A percentile compares a stretch with the other conserved stretches of the same genome.
Conservation (phyloP, 2,329 filamentous ascomycete genomes). For the Talaromyces sp. region DNA sequence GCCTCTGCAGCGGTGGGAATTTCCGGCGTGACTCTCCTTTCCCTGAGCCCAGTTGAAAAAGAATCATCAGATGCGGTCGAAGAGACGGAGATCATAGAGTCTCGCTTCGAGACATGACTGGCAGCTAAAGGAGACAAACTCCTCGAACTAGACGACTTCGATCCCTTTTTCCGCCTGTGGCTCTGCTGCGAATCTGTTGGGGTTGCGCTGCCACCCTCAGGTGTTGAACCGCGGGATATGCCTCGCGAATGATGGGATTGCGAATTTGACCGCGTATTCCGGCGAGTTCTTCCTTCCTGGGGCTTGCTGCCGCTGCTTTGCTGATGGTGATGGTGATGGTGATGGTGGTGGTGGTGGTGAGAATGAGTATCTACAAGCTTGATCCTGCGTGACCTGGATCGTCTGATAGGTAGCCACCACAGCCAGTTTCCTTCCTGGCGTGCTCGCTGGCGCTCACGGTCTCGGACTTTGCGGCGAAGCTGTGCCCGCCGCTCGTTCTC, state of each 20-base stretch:
- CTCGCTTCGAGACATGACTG: constrained; percentile 32
- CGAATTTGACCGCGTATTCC: constrained; percentile 32
- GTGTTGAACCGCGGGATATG: constrained; percentile 38
- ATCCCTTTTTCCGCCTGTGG: constrained; percentile 27
- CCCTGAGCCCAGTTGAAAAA: constrained; percentile 17
- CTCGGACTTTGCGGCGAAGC: constrained; percentile 63
- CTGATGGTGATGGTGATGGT: constrained; percentile 19
- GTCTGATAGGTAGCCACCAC: constrained; percentile 68
- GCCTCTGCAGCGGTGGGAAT: constrained; percentile 7
- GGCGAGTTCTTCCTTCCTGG: constrained; percentile 27
- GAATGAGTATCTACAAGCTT: constrained; percentile 18
- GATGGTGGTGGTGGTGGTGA: constrained; percentile 15
- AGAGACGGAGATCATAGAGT: constrained; percentile 20
- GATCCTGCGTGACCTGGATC: constrained; percentile 25
- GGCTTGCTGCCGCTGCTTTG: constrained; percentile 19
- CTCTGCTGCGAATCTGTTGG: constrained; percentile 15
- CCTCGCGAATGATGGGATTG: constrained; percentile 27
- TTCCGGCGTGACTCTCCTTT: constrained; percentile 14
- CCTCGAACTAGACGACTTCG: constrained; percentile 18
- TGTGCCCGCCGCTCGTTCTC: constrained; percentile 84
- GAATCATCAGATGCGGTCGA: constrained; percentile 33
- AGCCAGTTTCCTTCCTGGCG: constrained; percentile 66
- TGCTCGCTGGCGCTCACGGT: constrained; percentile 61
- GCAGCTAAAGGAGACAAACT: constrained; percentile 28
- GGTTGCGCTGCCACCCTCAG: constrained; percentile 30